A percentile compares a stretch with the other conserved stretches of the same genome.
Evolutionary conservation across 345 rosid species (phyloP).

Genomic region (Acer yangbiense): DNA sequence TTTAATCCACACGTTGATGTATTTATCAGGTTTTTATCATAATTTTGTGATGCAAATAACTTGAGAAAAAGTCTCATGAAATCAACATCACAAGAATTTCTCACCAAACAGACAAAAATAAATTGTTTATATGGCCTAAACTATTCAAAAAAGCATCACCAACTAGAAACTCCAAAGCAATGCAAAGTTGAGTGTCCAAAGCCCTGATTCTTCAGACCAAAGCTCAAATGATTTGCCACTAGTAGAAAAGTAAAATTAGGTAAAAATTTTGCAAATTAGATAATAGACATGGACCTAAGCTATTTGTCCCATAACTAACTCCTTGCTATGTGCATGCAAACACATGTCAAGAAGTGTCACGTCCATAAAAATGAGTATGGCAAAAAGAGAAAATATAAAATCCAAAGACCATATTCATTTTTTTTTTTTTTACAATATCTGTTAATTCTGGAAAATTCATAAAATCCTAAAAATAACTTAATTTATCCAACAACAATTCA

Average conservation of each 20-base stretch:
- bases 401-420: no score
- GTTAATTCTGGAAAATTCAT: no score
- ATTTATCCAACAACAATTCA: no score
- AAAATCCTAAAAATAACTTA: no score
- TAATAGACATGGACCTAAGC: background rate
- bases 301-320: background rate
- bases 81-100: background rate
- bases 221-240: constrained; percentile 1
- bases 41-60: no score
- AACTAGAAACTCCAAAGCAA: background rate
- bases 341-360: background rate
- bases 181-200: background rate
- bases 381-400: no score
- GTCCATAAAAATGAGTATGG: background rate
- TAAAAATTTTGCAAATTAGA: background rate
- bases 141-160: background rate
- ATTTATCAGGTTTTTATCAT: no score
- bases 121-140: background rate
- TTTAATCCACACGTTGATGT: no score
- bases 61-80: background rate
- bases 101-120: background rate
- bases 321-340: background rate
- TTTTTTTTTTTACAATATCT: no score
- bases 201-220: background rate
- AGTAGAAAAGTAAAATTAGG: background rate